Percentiles rank a stretch among this genome's conserved stretches.
Conservation (phyloP, 129 eudicot species). For the Oenanthe sinensis region DNA sequence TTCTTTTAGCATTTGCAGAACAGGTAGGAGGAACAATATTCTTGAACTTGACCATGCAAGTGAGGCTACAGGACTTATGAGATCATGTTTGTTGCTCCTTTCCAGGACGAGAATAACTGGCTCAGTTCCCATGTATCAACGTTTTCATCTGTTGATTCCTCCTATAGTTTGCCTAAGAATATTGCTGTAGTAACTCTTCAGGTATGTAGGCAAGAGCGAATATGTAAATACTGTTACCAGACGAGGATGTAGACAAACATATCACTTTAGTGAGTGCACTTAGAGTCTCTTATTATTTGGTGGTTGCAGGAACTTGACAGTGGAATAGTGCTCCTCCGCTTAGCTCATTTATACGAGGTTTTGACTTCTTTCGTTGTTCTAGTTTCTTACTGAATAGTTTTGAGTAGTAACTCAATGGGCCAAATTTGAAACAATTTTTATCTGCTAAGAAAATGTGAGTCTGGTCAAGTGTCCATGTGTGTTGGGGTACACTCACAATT, state of each 20-base stretch:
- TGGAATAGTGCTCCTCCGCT: conserved; percentile 76
- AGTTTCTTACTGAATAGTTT: not conserved
- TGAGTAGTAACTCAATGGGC: not conserved
- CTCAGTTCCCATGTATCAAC: conserved; percentile 49
- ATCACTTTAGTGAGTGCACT: not conserved
- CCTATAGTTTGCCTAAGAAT: conserved; percentile 80
- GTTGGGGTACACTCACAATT: not conserved
- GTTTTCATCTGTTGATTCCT: conserved; percentile 71
- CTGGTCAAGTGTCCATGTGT: not conserved
- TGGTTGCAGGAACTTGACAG: conserved; percentile 69
- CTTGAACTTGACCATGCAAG: conserved; percentile 4
- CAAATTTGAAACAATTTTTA: not conserved
- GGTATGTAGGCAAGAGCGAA: conserved; percentile 29
- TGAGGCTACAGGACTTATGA: conserved; percentile 6
- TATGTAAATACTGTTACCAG: conserved; percentile 1
- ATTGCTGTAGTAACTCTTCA: conserved; percentile 75
- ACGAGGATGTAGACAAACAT: not conserved
- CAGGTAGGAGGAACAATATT: conserved; percentile 36
- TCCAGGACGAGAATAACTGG: conserved; percentile 75
- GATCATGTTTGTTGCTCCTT: conserved; percentile 8
- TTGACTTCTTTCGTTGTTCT: conserved; percentile 12
- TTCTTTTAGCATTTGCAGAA: conserved; percentile 83
- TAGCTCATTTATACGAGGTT: conserved; percentile 97
- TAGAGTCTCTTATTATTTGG: conserved; percentile 8
- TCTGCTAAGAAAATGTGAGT: not conserved